Evolutionary conservation across 441 rosid species (phyloP), one percentile per base, ranked within the genome.

Genomic region (Adansonia gregorii): DNA sequence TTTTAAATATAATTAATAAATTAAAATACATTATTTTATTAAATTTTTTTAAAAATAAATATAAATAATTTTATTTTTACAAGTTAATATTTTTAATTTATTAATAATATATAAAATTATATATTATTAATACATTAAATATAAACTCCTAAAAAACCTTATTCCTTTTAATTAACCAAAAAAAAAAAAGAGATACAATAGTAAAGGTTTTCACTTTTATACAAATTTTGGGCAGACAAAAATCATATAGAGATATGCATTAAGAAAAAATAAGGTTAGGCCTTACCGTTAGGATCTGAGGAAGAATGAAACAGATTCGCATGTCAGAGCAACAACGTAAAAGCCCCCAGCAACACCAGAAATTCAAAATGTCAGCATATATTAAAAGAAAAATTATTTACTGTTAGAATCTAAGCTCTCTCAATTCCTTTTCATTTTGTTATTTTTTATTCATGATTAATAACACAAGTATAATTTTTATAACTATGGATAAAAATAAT

Each of bases 281-380:
- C 22, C 88, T 71, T 84, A 93, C 98, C 98, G 76, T 94, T 90
- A 70, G 98, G 98, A 89, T 94, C 98, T 94, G 92, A 43, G 82
- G 85, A 59, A 78, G 74, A 76, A 67, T 0, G 12, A 73, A 5
- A 73, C 83, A 52, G 72, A 72, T 31, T 76, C 70, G 79, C 80
- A 81, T 72, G 27, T 68, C 58, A 43, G 43, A 43, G 63, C 78
- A 52, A 56, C 48, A 9, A 61, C 46, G 63, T 49, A 24, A 24
- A 78, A 43, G 19, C 8, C 22, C 64, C 67, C 46, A 65, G 75
- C 39, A 65, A 76, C 19, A 4, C 51, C 48, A 61, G 55, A 61
- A 49, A 75, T 14, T 54, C 24, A 52, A 11, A 9, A 54, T 64
- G 17, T 64, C 76, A 66, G 58, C 69, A 14, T 31, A 39, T 31